Percentiles rank a stretch among this genome's conserved stretches.
Evolutionary conservation across 805 yeast species (phyloP).

Genomic region (Lipomyces orientalis): DNA sequence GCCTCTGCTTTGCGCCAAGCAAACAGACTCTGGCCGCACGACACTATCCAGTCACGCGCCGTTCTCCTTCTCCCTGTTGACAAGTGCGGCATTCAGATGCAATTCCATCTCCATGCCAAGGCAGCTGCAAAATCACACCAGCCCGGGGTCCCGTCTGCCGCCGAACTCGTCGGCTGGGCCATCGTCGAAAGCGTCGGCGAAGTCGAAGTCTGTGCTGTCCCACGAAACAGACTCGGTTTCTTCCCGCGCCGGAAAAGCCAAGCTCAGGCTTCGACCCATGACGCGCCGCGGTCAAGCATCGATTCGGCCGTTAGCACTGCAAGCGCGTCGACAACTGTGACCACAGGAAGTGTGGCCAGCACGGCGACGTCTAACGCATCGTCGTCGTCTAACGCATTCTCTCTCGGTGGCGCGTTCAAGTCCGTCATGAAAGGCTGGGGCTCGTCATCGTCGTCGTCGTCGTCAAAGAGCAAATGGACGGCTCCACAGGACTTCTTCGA

Average conservation of each 20-base stretch:
- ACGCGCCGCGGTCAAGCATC: constrained; percentile 16
- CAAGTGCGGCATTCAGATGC: constrained; percentile 30
- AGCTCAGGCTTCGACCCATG: neutral
- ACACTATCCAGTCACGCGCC: constrained; percentile 38
- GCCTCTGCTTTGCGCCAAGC: constrained; percentile 31
- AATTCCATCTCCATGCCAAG: constrained; percentile 23
- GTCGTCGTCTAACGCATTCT: neutral
- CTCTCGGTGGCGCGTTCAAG: neutral
- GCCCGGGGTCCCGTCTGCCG: constrained; percentile 19
- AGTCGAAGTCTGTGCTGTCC: constrained; percentile 30
- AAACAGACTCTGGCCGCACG: constrained; percentile 39
- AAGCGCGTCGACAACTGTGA: neutral
- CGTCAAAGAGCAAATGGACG: neutral
- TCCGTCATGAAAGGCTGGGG: constrained; percentile 3
- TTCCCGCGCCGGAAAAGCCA: constrained; percentile 16
- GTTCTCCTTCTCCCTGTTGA: constrained; percentile 36
- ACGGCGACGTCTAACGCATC: neutral
- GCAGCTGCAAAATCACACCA: constrained; percentile 6
- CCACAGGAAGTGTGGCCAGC: neutral
- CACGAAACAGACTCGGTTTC: constrained; percentile 20
- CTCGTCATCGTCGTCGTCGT: neutral
- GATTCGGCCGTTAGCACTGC: constrained; percentile 12
- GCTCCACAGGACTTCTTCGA: neutral
- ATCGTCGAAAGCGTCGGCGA: constrained; percentile 25
- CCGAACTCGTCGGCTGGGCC: constrained; percentile 27